These are phyloP conservation scores for Entomortierella parvispora DNA, from an alignment of 192 early-diverging fungal species.

Conservation along the genomic window DNA sequence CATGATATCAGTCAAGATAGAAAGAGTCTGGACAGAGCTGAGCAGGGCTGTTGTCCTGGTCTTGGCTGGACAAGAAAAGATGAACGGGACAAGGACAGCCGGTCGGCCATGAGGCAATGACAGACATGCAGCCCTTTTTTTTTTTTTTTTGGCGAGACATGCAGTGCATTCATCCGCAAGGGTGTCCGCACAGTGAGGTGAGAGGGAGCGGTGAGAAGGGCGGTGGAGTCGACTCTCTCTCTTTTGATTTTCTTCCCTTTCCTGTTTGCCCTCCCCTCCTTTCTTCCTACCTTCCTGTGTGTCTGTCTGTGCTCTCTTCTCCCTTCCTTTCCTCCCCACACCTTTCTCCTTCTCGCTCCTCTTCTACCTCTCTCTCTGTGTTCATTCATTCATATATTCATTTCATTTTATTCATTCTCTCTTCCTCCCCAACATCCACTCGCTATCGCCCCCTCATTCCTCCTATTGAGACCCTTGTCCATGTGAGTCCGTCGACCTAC, in stretches of 20 bases:
- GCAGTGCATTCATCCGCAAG: too few species aligned
- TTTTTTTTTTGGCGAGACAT: too few species aligned
- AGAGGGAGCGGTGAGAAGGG: too few species aligned
- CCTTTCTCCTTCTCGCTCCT: neutral
- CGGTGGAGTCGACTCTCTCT: neutral
- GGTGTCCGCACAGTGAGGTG: too few species aligned
- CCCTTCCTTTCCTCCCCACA: neutral
- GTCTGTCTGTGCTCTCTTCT: constrained; percentile 2
- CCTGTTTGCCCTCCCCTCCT: neutral
- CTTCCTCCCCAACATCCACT: neutral
- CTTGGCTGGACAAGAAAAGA: too few species aligned
- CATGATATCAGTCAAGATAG: too few species aligned
- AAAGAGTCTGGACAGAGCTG: too few species aligned
- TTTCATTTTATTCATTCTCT: constrained; percentile 1
- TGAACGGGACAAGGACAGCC: neutral
- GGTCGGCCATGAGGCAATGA: too few species aligned
- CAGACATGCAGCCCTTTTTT: too few species aligned
- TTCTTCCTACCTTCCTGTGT: neutral
- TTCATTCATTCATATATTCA: neutral
- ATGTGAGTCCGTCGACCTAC: neutral
- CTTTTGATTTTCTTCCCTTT: neutral
- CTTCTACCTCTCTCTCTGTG: neutral
- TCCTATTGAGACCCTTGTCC: neutral
- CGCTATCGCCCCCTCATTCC: neutral
- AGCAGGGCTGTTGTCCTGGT: too few species aligned